phyloP scores from a whole-genome alignment of 2,329 filamentous ascomycete species.

The Cercospora sp. region DNA sequence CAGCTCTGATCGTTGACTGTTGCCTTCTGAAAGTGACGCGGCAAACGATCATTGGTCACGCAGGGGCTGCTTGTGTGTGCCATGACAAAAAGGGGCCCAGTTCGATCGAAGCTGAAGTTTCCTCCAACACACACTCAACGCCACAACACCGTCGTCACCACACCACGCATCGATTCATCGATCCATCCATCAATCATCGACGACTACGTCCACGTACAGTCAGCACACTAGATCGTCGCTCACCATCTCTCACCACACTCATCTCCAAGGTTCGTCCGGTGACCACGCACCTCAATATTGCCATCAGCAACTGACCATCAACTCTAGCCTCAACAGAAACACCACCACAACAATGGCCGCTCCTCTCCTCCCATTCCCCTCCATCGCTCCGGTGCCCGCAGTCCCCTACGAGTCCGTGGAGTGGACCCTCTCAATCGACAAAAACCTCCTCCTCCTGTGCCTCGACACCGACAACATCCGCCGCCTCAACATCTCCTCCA shows the following conservation, averaged over 20 bases:
- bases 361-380: background rate
- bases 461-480: background rate
- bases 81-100: background rate
- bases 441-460: conserved; percentile 2
- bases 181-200: background rate
- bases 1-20: background rate
- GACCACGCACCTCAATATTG: background rate
- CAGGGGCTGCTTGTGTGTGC: background rate
- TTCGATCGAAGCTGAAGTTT: background rate
- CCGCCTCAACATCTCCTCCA: background rate
- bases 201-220: background rate
- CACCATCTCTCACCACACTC: background rate
- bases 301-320: background rate
- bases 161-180: background rate
- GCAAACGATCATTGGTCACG: background rate
- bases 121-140: background rate
- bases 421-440: conserved; percentile 3
- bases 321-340: background rate
- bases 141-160: background rate
- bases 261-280: background rate
- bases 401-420: background rate
- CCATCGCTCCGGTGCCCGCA: background rate
- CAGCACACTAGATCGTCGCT: background rate
- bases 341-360: background rate
- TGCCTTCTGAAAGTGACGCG: background rate